phyloP scores from a whole-genome alignment of 129 eudicot genomes.

The Oenanthe sinensis region DNA sequence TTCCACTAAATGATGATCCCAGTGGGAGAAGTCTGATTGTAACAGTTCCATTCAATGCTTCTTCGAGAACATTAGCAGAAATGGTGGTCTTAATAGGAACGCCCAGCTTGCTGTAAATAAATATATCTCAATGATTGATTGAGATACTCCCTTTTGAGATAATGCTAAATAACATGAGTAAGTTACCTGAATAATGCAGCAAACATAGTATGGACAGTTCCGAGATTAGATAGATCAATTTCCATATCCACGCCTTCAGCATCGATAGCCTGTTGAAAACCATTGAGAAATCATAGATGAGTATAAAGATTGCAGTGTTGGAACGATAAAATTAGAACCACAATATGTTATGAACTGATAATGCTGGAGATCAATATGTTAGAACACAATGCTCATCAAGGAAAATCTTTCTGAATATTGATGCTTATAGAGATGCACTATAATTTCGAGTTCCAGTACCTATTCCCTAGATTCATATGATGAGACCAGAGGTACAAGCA shows the following conservation, averaged over 20 bases:
- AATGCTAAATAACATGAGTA: neutral
- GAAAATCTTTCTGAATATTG: neutral
- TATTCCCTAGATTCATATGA: neutral
- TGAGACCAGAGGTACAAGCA: neutral
- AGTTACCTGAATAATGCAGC: constrained; percentile 89
- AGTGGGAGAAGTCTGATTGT: constrained; percentile 88
- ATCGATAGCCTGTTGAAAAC: constrained; percentile 61
- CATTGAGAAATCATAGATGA: neutral
- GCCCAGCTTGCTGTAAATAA: constrained; percentile 68
- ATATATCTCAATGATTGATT: constrained; percentile 13
- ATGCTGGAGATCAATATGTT: neutral
- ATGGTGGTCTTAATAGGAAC: constrained; percentile 97
- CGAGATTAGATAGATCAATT: constrained; percentile 87
- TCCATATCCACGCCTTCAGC: constrained; percentile 99
- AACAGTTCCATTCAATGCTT: constrained; percentile 86
- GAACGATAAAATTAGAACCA: neutral
- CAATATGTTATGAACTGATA: neutral
- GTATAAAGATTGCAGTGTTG: neutral
- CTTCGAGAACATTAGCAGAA: constrained; percentile 97
- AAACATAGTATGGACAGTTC: constrained; percentile 94
- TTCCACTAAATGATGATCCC: constrained; percentile 87
- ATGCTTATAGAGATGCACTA: neutral
- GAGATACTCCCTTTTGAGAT: neutral
- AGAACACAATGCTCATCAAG: neutral
- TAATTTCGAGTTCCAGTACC: neutral